Percentiles rank a stretch among this genome's conserved stretches.
Conservation (phyloP, 345 rosid species). For the Murraya paniculata region DNA sequence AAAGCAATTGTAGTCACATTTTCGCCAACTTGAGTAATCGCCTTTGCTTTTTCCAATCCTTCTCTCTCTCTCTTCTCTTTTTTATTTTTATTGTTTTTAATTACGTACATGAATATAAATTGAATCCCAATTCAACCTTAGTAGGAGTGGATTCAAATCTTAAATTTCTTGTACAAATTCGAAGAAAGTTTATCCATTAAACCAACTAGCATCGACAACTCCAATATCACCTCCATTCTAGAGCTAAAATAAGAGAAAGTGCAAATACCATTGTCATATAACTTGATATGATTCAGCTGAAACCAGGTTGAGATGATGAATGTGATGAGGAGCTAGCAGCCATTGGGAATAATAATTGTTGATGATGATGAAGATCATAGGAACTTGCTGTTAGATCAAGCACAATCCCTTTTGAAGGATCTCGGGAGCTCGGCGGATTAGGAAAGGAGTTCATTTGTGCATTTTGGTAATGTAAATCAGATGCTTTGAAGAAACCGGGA, state of each 20-base stretch:
- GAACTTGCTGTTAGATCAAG: constrained; percentile 36
- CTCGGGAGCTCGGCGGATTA: constrained; percentile 17
- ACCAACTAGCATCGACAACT: background rate
- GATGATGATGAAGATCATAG: background rate
- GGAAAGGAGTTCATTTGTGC: constrained; percentile 19
- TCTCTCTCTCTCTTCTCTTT: background rate
- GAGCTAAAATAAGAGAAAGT: background rate
- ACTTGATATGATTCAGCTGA: constrained; percentile 18
- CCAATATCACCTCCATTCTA: no score
- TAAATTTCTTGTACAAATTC: background rate
- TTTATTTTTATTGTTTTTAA: background rate
- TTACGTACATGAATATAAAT: background rate
- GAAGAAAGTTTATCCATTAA: background rate
- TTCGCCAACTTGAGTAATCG: constrained; percentile 1
- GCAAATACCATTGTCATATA: background rate
- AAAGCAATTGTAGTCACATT: constrained; percentile 40
- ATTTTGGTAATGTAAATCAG: constrained; percentile 13
- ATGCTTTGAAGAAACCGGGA: constrained; percentile 15
- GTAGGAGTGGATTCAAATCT: background rate
- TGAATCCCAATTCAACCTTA: no score
- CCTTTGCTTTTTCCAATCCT: background rate
- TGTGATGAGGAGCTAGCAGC: constrained; percentile 18
- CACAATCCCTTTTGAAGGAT: constrained; percentile 43
- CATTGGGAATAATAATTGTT: background rate
- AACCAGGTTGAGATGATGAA: constrained; percentile 9